A percentile compares a stretch with the other conserved stretches of the same genome.
These are phyloP conservation scores for Pinus albicaulis DNA, from an alignment of 75 land plant species.

Conservation along the genomic window DNA sequence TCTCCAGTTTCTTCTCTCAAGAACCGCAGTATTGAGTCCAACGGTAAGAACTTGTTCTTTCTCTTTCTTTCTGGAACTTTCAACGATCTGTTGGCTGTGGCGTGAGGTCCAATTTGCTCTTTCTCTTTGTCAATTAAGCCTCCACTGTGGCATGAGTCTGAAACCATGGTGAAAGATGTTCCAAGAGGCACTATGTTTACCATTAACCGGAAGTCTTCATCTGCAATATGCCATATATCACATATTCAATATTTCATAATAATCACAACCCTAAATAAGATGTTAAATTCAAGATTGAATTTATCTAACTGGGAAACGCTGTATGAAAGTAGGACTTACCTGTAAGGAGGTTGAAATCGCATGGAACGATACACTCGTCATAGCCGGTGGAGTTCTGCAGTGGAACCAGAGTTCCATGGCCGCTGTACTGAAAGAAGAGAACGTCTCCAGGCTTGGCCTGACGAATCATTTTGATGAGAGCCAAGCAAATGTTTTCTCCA, in stretches of 20 bases:
- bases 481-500: slow-evolving; percentile 58
- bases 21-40: background rate
- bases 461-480: slow-evolving; percentile 35
- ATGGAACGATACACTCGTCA: slow-evolving; percentile 87
- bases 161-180: slow-evolving; percentile 66
- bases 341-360: slow-evolving; percentile 80
- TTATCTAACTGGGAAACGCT: no score
- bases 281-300: no score
- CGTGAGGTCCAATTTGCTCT: slow-evolving; percentile 72
- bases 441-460: slow-evolving; percentile 60
- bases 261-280: no score
- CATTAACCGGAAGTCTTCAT: slow-evolving; percentile 69
- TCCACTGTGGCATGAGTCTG: slow-evolving; percentile 88
- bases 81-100: background rate
- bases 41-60: background rate
- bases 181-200: slow-evolving; percentile 65
- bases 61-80: background rate
- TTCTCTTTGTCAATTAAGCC: slow-evolving; percentile 73
- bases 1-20: slow-evolving; percentile 7
- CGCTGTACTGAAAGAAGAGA: slow-evolving; percentile 82
- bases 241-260: no score
- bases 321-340: slow-evolving; percentile 11
- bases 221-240: slow-evolving; percentile 30
- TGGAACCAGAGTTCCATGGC: slow-evolving; percentile 73
- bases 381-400: slow-evolving; percentile 4